These are phyloP conservation scores for Lentinula boryana DNA, from an alignment of 768 basidiomycete species.

Conservation along the genomic window DNA sequence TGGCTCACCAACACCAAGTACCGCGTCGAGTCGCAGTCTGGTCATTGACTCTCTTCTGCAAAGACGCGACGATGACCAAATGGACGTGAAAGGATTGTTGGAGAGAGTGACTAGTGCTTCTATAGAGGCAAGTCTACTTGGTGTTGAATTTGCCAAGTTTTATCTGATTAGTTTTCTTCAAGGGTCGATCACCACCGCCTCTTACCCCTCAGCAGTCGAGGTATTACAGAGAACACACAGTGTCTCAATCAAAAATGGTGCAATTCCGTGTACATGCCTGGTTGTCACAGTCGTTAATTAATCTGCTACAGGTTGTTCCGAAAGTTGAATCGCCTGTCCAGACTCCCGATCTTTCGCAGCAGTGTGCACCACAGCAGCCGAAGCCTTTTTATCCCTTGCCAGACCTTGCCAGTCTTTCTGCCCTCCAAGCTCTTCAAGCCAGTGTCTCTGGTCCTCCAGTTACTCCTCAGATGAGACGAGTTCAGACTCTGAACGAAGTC, in stretches of 20 bases:
- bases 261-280: slow-evolving; percentile 19
- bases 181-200: slow-evolving; percentile 31
- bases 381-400: slow-evolving; percentile 15
- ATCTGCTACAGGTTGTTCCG: slow-evolving; percentile 12
- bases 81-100: slow-evolving; percentile 22
- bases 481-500: slow-evolving; percentile 22
- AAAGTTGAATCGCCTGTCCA: slow-evolving; percentile 42
- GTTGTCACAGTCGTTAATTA: background rate
- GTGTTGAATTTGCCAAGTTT: slow-evolving; percentile 13
- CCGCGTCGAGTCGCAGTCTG: slow-evolving; percentile 37
- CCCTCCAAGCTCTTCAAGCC: slow-evolving; percentile 24
- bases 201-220: slow-evolving; percentile 56
- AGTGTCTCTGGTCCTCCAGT: slow-evolving; percentile 34
- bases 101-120: slow-evolving; percentile 21
- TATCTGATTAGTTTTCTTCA: slow-evolving; percentile 8
- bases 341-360: slow-evolving; percentile 22
- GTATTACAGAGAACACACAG: slow-evolving; percentile 53
- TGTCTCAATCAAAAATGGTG: slow-evolving; percentile 25
- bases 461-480: slow-evolving; percentile 44
- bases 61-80: slow-evolving; percentile 50
- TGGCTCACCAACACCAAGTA: slow-evolving; percentile 44
- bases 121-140: slow-evolving; percentile 35
- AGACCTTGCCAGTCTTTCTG: background rate
- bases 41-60: slow-evolving; percentile 45
- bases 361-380: slow-evolving; percentile 21